phyloP scores from a whole-genome alignment of 805 yeast genomes.

The Yamadazyma scolyti region DNA sequence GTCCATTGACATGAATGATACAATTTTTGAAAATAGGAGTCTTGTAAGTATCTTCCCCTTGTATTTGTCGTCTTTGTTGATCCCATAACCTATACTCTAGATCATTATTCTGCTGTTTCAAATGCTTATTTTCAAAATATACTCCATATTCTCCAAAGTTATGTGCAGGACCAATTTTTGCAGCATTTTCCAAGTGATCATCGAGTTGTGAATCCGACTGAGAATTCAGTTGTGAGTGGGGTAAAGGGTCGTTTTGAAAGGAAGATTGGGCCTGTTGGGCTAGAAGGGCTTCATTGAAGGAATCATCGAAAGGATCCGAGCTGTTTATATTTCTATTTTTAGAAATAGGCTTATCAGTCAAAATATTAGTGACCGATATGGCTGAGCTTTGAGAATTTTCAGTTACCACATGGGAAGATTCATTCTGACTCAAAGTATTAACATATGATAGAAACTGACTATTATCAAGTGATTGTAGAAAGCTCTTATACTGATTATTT shows the following conservation, averaged over 20 bases:
- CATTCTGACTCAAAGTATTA: conserved; percentile 12
- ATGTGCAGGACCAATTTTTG: conserved; percentile 18
- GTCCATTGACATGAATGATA: conserved; percentile 80
- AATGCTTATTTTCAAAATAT: conserved; percentile 59
- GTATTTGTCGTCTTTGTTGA: conserved; percentile 25
- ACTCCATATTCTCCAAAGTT: conserved; percentile 65
- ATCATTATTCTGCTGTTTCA: conserved; percentile 61
- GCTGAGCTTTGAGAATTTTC: no score
- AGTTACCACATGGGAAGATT: no score
- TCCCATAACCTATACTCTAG: conserved; percentile 50
- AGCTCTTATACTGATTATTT: conserved; percentile 8
- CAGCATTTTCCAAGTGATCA: conserved; percentile 1
- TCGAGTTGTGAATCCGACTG: no score
- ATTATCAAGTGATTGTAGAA: conserved; percentile 17
- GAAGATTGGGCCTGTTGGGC: conserved; percentile 6
- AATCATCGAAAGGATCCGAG: conserved; percentile 13
- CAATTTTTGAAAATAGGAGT: conserved; percentile 57
- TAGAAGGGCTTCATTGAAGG: conserved; percentile 6
- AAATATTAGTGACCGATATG: no score
- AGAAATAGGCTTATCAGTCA: neutral
- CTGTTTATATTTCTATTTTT: neutral
- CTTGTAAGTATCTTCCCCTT: conserved; percentile 12
- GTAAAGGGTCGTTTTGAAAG: neutral
- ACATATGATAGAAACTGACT: conserved; percentile 16
- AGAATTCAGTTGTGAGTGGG: neutral